These are phyloP conservation scores for Oryza rufipogon DNA, from an alignment of 176 grass and related monocot genomes.

Conservation along the genomic window DNA sequence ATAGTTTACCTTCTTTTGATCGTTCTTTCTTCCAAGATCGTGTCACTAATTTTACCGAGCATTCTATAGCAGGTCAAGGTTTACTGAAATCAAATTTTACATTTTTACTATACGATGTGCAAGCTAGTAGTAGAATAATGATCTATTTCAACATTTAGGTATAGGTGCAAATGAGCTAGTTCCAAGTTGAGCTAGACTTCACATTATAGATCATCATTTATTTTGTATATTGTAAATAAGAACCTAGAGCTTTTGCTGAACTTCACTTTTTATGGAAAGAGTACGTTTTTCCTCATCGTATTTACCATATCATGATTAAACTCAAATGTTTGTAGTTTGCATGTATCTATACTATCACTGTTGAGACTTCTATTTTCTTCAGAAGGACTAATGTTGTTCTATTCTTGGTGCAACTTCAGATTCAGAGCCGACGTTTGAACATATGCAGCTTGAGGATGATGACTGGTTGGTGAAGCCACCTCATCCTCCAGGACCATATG, in stretches of 20 bases:
- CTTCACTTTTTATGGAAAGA: background rate
- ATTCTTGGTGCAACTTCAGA: conserved; percentile 37
- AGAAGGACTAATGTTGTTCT: conserved; percentile 6
- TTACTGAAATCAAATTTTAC: background rate
- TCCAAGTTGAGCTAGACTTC: background rate
- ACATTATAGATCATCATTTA: background rate
- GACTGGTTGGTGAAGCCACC: conserved; percentile 55
- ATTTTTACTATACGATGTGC: background rate
- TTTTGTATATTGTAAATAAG: background rate
- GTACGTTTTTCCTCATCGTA: background rate
- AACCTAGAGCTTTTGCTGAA: background rate
- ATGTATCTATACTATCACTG: background rate
- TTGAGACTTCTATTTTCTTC: conserved; percentile 6
- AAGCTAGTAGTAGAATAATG: background rate
- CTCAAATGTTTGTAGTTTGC: background rate
- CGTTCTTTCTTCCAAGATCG: conserved; percentile 42
- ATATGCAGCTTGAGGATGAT: conserved; percentile 50
- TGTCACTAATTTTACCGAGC: conserved; percentile 24
- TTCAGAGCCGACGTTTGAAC: conserved; percentile 39
- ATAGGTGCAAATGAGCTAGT: background rate
- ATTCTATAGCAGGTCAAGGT: conserved; percentile 46
- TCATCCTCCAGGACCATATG: conserved; percentile 1
- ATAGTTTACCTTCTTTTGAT: conserved; percentile 53
- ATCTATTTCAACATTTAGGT: background rate
- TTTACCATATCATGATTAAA: background rate